phyloP scores from a whole-genome alignment of 306 rosid genomes.

The Styphnolobium japonicum region DNA sequence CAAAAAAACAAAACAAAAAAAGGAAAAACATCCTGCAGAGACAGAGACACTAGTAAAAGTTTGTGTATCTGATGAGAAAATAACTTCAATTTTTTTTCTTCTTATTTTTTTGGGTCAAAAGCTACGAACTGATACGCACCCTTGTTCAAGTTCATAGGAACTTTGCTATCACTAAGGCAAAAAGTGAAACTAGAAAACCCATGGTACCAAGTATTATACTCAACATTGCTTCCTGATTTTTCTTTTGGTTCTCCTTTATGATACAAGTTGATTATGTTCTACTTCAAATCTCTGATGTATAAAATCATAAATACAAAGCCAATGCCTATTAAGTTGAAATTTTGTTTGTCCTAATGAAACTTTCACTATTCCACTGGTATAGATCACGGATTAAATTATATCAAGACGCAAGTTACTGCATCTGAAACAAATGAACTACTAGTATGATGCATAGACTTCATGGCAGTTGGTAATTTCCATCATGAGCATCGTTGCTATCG shows the following conservation, averaged over 20 bases:
- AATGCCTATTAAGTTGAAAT: background rate
- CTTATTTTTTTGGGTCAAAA: no score
- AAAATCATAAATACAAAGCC: constrained; percentile 17
- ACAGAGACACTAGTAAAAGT: no score
- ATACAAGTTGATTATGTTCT: background rate
- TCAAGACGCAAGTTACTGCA: background rate
- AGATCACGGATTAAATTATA: background rate
- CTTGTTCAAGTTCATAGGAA: background rate
- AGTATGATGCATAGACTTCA: background rate
- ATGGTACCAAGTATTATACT: background rate
- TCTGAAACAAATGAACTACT: constrained; percentile 17
- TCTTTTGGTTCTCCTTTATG: background rate
- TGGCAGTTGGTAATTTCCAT: background rate
- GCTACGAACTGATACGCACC: no score
- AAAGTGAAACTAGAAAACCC: background rate
- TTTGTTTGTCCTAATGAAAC: background rate
- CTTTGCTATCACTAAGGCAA: background rate
- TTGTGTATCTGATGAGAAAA: no score
- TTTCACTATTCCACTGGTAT: background rate
- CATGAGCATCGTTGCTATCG: background rate
- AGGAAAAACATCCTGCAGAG: no score
- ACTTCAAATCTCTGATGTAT: background rate
- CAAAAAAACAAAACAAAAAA: no score
- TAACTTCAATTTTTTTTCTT: no score
- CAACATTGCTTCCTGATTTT: background rate